These are phyloP conservation scores for Metroxylon sagu DNA, from an alignment of 176 grass and related monocot genomes.

Conservation along the genomic window DNA sequence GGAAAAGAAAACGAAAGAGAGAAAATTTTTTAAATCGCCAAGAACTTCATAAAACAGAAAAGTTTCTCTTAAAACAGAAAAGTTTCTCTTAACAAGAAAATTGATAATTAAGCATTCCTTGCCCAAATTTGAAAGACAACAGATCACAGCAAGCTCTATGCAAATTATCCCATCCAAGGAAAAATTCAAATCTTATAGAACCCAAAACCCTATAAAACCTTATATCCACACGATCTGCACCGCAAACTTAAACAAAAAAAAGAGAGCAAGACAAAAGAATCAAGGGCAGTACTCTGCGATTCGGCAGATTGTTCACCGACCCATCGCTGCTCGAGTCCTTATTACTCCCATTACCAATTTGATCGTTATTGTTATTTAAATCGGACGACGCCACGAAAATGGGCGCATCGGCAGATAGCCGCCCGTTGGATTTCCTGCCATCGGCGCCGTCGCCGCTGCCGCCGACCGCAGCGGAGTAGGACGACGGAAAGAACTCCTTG, in stretches of 20 bases:
- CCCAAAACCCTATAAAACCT: no score
- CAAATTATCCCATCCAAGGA: no score
- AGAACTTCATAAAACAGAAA: no score
- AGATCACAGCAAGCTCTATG: no score
- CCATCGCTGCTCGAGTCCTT: constrained; percentile 34
- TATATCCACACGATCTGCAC: no score
- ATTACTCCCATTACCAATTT: constrained; percentile 2
- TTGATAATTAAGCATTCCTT: no score
- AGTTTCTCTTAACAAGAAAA: no score
- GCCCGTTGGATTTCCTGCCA: constrained; percentile 13
- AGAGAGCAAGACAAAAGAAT: background rate
- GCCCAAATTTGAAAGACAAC: no score
- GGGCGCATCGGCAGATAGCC: constrained; percentile 75
- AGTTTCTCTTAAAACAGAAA: no score
- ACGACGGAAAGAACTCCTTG: constrained; percentile 84
- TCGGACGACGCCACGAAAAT: constrained; percentile 39
- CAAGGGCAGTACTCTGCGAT: constrained; percentile 37
- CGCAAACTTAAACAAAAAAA: no score
- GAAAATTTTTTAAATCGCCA: no score
- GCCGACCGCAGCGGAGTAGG: background rate
- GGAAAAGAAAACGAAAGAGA: constrained; percentile 10
- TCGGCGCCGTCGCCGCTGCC: constrained; percentile 13
- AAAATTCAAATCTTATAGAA: no score
- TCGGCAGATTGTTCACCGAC: constrained; percentile 47
- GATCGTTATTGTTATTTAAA: background rate